Conservation (phyloP, 2,329 filamentous ascomycete genomes). For the Epichloe hybrida region DNA sequence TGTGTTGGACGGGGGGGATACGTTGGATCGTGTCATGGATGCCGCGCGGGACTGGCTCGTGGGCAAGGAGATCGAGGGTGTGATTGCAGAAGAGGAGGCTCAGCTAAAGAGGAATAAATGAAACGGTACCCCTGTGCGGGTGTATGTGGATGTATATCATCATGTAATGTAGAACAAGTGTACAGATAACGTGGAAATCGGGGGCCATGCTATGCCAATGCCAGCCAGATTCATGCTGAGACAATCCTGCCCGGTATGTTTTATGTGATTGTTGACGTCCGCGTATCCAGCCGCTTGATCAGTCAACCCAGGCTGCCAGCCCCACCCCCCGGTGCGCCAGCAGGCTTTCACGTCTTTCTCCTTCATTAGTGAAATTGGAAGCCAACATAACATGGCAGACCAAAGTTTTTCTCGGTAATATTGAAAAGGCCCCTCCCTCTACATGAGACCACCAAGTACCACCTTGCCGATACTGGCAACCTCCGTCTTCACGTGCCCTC, state of each 20-base stretch:
- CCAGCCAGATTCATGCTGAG: not conserved
- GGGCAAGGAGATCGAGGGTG: constrained; percentile 56
- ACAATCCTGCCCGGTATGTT: not conserved
- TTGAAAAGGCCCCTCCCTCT: constrained; percentile 6
- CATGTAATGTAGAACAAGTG: not conserved
- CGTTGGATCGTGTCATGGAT: constrained; percentile 61
- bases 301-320: not conserved
- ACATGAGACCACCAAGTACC: constrained; percentile 76
- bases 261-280: not conserved
- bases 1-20: constrained; percentile 61
- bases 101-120: constrained; percentile 9
- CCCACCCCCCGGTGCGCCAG: too few species aligned
- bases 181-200: not conserved
- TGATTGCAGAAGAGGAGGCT: constrained; percentile 50
- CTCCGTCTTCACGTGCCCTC: constrained; percentile 64
- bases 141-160: not conserved
- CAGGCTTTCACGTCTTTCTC: too few species aligned
- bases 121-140: not conserved
- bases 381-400: too few species aligned
- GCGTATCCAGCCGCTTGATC: not conserved
- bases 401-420: too few species aligned
- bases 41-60: constrained; percentile 66
- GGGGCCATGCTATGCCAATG: not conserved
- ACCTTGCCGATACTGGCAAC: constrained; percentile 77
- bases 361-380: too few species aligned